A percentile compares a stretch with the other conserved stretches of the same genome.
Evolutionary conservation across 306 rosid genomes (phyloP).

Genomic region (Betula pendula): DNA sequence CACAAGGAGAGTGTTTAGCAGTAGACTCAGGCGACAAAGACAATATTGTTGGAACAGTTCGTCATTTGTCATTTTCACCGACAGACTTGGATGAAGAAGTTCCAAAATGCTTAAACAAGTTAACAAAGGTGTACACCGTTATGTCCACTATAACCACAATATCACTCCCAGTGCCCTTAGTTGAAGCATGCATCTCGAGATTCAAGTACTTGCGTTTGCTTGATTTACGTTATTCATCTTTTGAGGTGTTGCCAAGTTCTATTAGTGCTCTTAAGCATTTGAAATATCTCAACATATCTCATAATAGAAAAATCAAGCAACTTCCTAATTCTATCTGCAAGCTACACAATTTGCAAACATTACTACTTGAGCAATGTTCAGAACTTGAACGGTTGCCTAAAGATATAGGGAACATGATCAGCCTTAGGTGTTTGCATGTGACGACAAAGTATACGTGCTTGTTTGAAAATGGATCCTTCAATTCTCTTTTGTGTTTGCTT

Average conservation of each 20-base stretch:
- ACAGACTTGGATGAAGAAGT: background rate
- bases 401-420: slow-evolving; percentile 19
- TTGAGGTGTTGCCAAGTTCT: slow-evolving; percentile 22
- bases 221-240: slow-evolving; percentile 7
- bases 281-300: slow-evolving; percentile 15
- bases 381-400: slow-evolving; percentile 33
- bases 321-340: slow-evolving; percentile 33
- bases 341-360: slow-evolving; percentile 30
- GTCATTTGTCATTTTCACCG: background rate
- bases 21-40: background rate
- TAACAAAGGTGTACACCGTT: background rate
- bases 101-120: background rate
- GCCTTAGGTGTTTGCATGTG: slow-evolving; percentile 24
- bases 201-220: slow-evolving; percentile 22
- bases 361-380: slow-evolving; percentile 15
- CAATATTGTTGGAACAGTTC: background rate
- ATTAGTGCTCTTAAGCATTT: slow-evolving; percentile 18
- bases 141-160: background rate
- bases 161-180: background rate
- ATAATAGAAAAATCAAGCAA: background rate
- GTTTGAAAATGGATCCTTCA: slow-evolving; percentile 17
- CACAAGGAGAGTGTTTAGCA: slow-evolving; percentile 4
- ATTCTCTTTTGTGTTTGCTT: slow-evolving; percentile 4
- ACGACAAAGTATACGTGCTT: slow-evolving; percentile 21
- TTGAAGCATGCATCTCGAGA: background rate